Base-by-base conservation (phyloP, 306 rosid genomes). In the Luffa aegyptiaca region DNA sequence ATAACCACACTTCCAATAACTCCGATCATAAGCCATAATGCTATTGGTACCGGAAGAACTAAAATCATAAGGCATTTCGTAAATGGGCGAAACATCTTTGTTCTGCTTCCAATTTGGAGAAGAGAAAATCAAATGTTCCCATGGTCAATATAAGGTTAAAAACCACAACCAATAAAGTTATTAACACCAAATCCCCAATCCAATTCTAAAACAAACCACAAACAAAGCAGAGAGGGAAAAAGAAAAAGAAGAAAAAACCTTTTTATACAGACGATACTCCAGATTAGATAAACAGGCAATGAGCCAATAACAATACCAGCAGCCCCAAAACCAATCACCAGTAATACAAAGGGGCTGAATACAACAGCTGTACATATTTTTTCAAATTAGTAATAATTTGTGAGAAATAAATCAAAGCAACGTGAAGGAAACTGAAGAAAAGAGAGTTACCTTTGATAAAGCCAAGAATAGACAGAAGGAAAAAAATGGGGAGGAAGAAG, bases 1-100 rank as follows among this genome's bases (percentile, higher is more conserved):
- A 81, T 81, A 45, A 81, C 26, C 21, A 74, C 62, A 73, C 79
- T 59, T 31, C 79, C 83, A 59, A 8, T 42, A 57, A 73, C 79
- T 81, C 83, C 83, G 37, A 73, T 55, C 79, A 81, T 79, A 8
- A 69, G 33, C 83, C 78, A 80, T 45, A 80, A 10, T 56, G 83
- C 83, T 70, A 80, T 80, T 45, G 78, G 78, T 72, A 80, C 12
- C 5, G 83, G 79, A 3, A 72, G 41, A 35, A 39, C 35, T 56
- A 80, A 42, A 58, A 80, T 57, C 78, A 80, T 21, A 80, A 80
- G 70, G 71, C 17, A 53, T 71, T 80, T 80, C 56, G 61, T 37
- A 18, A 11, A 49, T 42, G 71, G 83, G 46, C 71, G 69, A 59
- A 80, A 80, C 74, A 39, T 55, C 79, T 79, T 66, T 68, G 82